A percentile compares a stretch with the other conserved stretches of the same genome.
These are phyloP conservation scores for Pterocarpus macrocarpus DNA, from an alignment of 306 rosid species.

Conservation along the genomic window DNA sequence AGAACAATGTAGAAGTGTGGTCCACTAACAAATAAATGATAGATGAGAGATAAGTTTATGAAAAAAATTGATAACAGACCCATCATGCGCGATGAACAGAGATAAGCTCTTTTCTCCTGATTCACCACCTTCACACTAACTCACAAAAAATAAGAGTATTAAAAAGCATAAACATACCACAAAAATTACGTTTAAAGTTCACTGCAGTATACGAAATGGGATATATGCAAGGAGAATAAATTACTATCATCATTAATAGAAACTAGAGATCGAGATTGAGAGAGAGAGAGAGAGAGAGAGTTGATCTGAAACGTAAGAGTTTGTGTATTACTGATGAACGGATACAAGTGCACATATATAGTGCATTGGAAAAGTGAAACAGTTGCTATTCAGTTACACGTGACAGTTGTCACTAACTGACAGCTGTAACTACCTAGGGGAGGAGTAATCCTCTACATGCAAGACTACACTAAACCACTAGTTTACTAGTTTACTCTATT, in stretches of 20 bases:
- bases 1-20: conserved; percentile 34
- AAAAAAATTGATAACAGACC: conserved; percentile 60
- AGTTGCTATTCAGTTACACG: too few species aligned
- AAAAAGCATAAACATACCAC: conserved; percentile 3
- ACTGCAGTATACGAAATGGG: conserved; percentile 18
- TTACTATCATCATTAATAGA: conserved; percentile 10
- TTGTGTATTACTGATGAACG: too few species aligned
- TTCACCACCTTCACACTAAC: conserved; percentile 86
- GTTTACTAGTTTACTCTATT: too few species aligned
- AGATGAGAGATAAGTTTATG: not conserved
- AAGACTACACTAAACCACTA: too few species aligned
- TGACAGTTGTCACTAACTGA: too few species aligned
- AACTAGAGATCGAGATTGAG: too few species aligned
- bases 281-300: not conserved
- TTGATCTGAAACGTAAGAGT: too few species aligned
- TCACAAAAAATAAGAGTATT: conserved; percentile 38
- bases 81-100: conserved; percentile 63
- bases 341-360: too few species aligned
- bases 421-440: too few species aligned
- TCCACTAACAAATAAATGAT: conserved; percentile 20
- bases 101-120: conserved; percentile 71
- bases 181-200: conserved; percentile 4
- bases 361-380: too few species aligned
- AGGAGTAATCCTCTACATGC: too few species aligned
- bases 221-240: conserved; percentile 16